Evolutionary conservation across 108 stramenopile species (phyloP), one percentile per base, ranked within the genome.

Genomic region (Nitzschia sp.): DNA sequence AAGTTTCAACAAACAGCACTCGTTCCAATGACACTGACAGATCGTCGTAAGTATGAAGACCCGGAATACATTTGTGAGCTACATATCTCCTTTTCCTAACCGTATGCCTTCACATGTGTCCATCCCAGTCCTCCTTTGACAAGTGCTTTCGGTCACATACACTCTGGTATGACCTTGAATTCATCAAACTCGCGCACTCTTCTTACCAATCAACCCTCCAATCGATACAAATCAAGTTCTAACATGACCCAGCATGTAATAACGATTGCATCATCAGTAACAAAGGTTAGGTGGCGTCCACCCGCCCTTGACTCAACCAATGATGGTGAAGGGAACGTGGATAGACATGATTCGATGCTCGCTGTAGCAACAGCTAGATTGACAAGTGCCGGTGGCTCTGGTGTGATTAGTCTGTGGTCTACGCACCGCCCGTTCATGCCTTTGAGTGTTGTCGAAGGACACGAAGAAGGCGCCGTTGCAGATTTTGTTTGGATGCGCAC

Each of bases 321-420:
- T 45, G 11, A 38, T 25, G 45, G 25, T n/a, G 61, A 56, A 50
- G 27, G 23, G 32, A 33, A 57, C 25, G 59, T 28, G 32, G 85
- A 83, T 76, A 77, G 64, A 4, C 85, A 89, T 63, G 88, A 84
- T 33, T 74, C 85, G n/a, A 89, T 90, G 82, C 69, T 94, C 21
- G 92, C 89, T 50, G 92, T 94, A 6, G 83, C 92, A 45, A 94
- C 88, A n/a, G 83, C 85, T 13, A 76, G 86, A 3, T 75, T 87
- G n/a, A 82, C 84, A 3, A 87, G 78, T 68, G 83, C 89, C 32
- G 92, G 89, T 45, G 89, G 89, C 13, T 73, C 81, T 57, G 92
- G 92, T 9, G 35, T 72, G 13, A 57, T 87, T 23, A 76, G 83
- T 25, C 46, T 94, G 34, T 94, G 89, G 89, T 86, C 89, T 9